Conservation (phyloP, 2,329 filamentous ascomycete genomes). For the Xylaria digitata region DNA sequence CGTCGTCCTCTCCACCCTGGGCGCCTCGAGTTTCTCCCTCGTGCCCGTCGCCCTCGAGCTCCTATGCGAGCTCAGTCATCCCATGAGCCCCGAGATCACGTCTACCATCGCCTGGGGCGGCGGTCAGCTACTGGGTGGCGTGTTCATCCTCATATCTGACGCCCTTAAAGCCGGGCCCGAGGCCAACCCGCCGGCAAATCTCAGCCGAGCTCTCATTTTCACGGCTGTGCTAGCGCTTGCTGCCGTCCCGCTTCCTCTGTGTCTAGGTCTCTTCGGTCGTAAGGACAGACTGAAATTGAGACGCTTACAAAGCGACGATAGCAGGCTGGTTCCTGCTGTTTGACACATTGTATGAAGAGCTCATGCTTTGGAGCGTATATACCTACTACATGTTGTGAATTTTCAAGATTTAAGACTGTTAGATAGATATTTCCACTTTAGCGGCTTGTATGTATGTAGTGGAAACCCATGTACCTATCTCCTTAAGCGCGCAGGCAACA, state of each 20-base stretch:
- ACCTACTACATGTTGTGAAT: neutral
- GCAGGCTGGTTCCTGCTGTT: conserved; percentile 13
- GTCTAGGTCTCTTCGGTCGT: conserved; percentile 76
- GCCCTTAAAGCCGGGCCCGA: conserved; percentile 70
- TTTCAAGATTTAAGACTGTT: neutral
- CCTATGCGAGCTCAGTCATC: conserved; percentile 87
- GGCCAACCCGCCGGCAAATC: conserved; percentile 73
- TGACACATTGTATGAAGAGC: neutral
- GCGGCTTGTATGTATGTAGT: neutral
- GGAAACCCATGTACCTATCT: neutral
- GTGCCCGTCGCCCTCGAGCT: conserved; percentile 89
- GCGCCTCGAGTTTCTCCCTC: conserved; percentile 81
- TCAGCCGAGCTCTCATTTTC: conserved; percentile 82
- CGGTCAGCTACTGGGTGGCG: conserved; percentile 84
- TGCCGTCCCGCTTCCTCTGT: conserved; percentile 74
- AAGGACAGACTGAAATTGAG: conserved; percentile 61
- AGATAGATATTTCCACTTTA: neutral
- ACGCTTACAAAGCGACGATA: conserved; percentile 59
- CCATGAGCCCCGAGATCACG: conserved; percentile 85
- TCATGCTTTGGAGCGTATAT: neutral
- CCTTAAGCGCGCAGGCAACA: neutral
- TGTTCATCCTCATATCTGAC: conserved; percentile 87
- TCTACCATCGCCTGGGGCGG: conserved; percentile 86
- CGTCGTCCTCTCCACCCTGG: conserved; percentile 78
- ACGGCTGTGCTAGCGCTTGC: conserved; percentile 76